Conservation (phyloP, 345 rosid species). For the Draba incana region DNA sequence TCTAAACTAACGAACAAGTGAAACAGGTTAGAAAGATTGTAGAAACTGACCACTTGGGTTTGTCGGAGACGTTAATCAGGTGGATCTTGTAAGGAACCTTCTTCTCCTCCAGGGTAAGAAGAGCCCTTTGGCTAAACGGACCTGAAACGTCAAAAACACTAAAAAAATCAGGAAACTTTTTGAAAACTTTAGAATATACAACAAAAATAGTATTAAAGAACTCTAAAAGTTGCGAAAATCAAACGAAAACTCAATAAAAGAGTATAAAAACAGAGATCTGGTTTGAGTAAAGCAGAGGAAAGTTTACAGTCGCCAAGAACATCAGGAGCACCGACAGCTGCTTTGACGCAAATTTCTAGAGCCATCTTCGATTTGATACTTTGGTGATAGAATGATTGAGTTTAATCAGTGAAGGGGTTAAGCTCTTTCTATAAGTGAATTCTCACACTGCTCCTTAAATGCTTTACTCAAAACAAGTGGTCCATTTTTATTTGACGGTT, state of each 20-base stretch:
- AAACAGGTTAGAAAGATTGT: neutral
- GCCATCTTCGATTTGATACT: constrained; percentile 48
- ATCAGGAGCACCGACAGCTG: constrained; percentile 73
- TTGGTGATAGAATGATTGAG: constrained; percentile 3
- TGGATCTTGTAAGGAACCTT: constrained; percentile 56
- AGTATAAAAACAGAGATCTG: neutral
- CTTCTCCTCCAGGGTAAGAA: constrained; percentile 91
- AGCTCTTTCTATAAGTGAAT: neutral
- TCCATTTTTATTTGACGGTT: constrained; percentile 1
- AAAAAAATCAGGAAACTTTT: neutral
- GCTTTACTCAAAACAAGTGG: neutral
- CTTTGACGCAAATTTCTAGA: constrained; percentile 85
- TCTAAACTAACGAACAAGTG: neutral
- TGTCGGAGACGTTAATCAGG: constrained; percentile 62
- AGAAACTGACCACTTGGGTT: constrained; percentile 75
- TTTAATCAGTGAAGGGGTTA: constrained; percentile 1
- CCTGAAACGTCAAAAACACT: constrained; percentile 47
- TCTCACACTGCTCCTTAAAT: neutral
- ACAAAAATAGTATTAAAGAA: neutral
- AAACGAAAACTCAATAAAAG: neutral
- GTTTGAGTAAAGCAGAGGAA: neutral
- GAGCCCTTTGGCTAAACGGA: constrained; percentile 71
- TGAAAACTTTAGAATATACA: neutral
- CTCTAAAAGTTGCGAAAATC: constrained; percentile 3
- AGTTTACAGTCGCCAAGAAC: constrained; percentile 75